phyloP scores from a whole-genome alignment of 106 monocot species.

The Acorus calamus region DNA sequence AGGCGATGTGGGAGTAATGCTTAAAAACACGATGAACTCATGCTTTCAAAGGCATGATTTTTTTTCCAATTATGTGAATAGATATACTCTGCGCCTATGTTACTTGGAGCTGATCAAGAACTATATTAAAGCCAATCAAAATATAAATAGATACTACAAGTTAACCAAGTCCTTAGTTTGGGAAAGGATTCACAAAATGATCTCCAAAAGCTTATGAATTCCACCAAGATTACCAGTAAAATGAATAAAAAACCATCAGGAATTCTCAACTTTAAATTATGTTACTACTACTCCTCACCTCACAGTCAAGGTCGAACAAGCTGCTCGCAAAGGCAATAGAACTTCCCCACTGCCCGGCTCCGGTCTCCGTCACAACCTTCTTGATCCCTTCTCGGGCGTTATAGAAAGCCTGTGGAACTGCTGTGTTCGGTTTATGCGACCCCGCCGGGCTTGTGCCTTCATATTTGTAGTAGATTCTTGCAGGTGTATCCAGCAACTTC shows the following conservation, averaged over 20 bases:
- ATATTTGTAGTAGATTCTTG: conserved; percentile 90
- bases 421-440: conserved; percentile 81
- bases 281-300: conserved; percentile 25
- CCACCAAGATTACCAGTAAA: not conserved
- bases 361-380: conserved; percentile 82
- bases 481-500: conserved; percentile 62
- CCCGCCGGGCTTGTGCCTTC: conserved; percentile 89
- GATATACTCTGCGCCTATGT: no score
- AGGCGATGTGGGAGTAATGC: no score
- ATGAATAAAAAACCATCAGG: not conserved
- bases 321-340: conserved; percentile 68
- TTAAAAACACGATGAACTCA: no score
- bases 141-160: no score
- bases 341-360: conserved; percentile 90
- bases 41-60: no score
- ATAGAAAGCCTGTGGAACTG: conserved; percentile 79
- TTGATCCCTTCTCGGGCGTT: conserved; percentile 58
- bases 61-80: no score
- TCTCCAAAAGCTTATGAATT: no score
- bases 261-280: not conserved
- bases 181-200: no score
- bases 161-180: no score
- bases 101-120: no score
- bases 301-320: conserved; percentile 64
- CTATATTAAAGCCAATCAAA: no score